phyloP scores from a whole-genome alignment of 257 asterid genomes.

The Nicotiana attenuata region DNA sequence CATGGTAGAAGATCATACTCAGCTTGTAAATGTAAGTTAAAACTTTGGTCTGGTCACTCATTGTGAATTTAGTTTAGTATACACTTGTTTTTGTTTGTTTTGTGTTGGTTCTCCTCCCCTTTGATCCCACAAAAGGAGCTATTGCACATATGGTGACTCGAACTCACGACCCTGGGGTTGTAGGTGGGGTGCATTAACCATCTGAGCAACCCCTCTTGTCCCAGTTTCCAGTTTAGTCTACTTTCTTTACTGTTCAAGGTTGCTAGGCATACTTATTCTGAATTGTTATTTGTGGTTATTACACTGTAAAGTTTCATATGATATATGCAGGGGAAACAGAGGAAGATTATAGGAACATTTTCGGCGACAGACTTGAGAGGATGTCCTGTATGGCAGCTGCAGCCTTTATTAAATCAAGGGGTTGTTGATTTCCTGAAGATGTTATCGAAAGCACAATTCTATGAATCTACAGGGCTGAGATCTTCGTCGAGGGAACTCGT shows the following conservation, averaged over 20 bases:
- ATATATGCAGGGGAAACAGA: constrained; percentile 44
- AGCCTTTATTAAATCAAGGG: constrained; percentile 35
- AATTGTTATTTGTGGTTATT: no score
- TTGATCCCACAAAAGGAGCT: no score
- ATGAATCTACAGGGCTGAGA: constrained; percentile 45
- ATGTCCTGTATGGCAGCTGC: constrained; percentile 50
- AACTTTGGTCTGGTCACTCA: no score
- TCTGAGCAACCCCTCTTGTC: no score
- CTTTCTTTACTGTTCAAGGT: no score
- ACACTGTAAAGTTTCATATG: neutral
- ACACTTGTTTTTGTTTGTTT: no score
- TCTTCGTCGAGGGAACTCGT: constrained; percentile 44
- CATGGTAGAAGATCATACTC: constrained; percentile 37
- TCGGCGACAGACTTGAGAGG: constrained; percentile 72
- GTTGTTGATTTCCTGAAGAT: constrained; percentile 51
- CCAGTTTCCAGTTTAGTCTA: no score
- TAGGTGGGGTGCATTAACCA: no score
- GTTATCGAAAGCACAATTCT: constrained; percentile 35
- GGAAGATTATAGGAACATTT: constrained; percentile 79
- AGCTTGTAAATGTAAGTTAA: constrained; percentile 52
- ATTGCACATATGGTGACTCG: no score
- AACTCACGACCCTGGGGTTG: no score
- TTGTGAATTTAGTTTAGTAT: no score
- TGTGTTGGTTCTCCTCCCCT: no score
- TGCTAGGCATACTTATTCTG: neutral